Percentiles rank a stretch among this genome's conserved stretches.
Evolutionary conservation across 1,284 basidiomycete genomes (phyloP).

Genomic region (Meira miltonrushii): DNA sequence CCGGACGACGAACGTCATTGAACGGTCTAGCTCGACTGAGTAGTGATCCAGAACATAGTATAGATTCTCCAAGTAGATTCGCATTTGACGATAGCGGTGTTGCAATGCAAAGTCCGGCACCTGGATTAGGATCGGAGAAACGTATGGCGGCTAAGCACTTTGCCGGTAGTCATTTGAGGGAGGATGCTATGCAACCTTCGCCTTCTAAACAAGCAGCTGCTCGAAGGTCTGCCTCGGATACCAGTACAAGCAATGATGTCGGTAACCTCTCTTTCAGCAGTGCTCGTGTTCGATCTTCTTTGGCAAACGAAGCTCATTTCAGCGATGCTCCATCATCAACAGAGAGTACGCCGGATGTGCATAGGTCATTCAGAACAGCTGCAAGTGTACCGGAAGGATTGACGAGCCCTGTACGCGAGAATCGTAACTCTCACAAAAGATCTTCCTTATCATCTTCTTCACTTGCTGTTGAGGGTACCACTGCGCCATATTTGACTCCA

Average conservation of each 20-base stretch:
- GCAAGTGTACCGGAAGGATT: constrained; percentile 14
- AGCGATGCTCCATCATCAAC: constrained; percentile 23
- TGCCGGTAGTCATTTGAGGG: not conserved
- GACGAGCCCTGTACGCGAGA: constrained; percentile 6
- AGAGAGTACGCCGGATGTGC: constrained; percentile 8
- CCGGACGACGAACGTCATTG: too few relatives aligned
- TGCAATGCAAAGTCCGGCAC: constrained; percentile 7
- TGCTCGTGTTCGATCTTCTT: constrained; percentile 28
- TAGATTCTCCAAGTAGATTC: not conserved
- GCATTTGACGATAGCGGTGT: constrained; percentile 15
- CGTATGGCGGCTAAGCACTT: not conserved
- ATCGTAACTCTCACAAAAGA: not conserved
- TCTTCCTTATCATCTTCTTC: constrained; percentile 5
- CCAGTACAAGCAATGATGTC: not conserved
- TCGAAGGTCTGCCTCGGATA: not conserved
- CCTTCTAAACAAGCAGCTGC: constrained; percentile 6
- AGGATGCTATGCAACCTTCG: not conserved
- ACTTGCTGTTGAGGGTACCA: constrained; percentile 1
- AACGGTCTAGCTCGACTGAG: too few relatives aligned
- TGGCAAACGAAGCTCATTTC: constrained; percentile 28
- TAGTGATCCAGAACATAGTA: too few relatives aligned
- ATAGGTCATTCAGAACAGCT: not conserved
- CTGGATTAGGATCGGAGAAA: not conserved
- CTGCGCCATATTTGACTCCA: constrained; percentile 42
- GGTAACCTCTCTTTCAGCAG: constrained; percentile 14